Evolutionary conservation across 805 yeast species (phyloP).

Genomic region (Yarrowia divulgata): DNA sequence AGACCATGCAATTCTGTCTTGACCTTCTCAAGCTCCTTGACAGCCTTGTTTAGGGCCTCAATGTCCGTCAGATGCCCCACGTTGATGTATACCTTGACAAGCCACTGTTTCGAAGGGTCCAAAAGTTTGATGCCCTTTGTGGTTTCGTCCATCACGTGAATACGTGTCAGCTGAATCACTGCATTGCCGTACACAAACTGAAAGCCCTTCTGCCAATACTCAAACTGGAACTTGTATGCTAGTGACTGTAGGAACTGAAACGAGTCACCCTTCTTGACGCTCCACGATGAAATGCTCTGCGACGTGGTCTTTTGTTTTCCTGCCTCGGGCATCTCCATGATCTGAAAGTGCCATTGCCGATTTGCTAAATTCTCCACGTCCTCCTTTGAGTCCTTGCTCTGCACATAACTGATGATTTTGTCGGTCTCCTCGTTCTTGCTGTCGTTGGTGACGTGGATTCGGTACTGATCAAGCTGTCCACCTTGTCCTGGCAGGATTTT

Average conservation of each 20-base stretch:
- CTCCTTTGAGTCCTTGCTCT: conserved; percentile 16
- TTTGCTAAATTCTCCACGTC: conserved; percentile 22
- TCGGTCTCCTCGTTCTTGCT: conserved; percentile 22
- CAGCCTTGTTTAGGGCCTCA: conserved; percentile 70
- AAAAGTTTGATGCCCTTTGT: conserved; percentile 42
- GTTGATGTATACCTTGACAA: conserved; percentile 70
- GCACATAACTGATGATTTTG: conserved; percentile 22
- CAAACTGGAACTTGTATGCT: conserved; percentile 72
- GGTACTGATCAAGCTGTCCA: conserved; percentile 50
- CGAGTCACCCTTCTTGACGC: conserved; percentile 51
- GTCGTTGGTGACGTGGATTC: conserved; percentile 44
- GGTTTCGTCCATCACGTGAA: conserved; percentile 52
- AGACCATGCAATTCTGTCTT: conserved; percentile 73
- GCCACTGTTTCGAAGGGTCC: conserved; percentile 48
- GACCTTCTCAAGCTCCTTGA: conserved; percentile 64
- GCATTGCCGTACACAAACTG: conserved; percentile 67
- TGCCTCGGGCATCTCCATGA: conserved; percentile 53
- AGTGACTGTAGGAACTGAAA: conserved; percentile 61
- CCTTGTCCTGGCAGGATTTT: conserved; percentile 49
- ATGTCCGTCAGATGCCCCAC: conserved; percentile 77
- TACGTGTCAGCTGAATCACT: conserved; percentile 61
- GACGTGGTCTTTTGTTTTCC: conserved; percentile 59
- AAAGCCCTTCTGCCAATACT: conserved; percentile 67
- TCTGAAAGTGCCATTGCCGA: conserved; percentile 47
- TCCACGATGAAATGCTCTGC: conserved; percentile 70